phyloP scores from a whole-genome alignment of 2,329 filamentous ascomycete genomes.

The Claviceps humidiphila region DNA sequence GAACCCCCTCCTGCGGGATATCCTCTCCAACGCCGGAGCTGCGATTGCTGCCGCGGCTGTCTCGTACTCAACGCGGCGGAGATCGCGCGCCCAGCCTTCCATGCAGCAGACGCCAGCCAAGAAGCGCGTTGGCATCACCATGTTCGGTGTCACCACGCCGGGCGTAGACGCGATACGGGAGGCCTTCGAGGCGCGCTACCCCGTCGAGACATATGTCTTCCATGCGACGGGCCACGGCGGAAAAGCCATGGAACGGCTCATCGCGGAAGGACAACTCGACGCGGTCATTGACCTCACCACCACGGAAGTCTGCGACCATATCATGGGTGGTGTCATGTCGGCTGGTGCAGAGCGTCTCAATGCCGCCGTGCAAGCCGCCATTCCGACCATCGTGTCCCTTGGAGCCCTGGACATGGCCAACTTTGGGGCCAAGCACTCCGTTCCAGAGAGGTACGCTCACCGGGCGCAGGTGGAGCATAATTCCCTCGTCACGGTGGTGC shows the following conservation, averaged over 20 bases:
- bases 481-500: constrained; percentile 50
- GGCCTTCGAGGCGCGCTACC: constrained; percentile 31
- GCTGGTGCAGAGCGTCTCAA: constrained; percentile 44
- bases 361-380: constrained; percentile 40
- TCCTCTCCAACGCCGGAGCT: constrained; percentile 50
- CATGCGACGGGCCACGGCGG: constrained; percentile 59
- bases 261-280: constrained; percentile 44
- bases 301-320: constrained; percentile 51
- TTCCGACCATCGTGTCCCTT: constrained; percentile 39
- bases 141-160: constrained; percentile 64
- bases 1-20: constrained; percentile 42
- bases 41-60: constrained; percentile 46
- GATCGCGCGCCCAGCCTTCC: not conserved
- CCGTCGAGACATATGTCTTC: constrained; percentile 50
- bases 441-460: constrained; percentile 39
- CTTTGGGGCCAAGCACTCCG: constrained; percentile 41
- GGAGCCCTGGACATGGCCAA: constrained; percentile 50
- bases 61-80: constrained; percentile 21
- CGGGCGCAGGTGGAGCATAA: constrained; percentile 52
- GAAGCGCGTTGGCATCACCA: constrained; percentile 49
- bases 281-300: constrained; percentile 60
- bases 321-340: constrained; percentile 50
- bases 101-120: constrained; percentile 13
- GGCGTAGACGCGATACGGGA: constrained; percentile 42
- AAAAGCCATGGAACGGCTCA: constrained; percentile 52